A percentile compares a stretch with the other conserved stretches of the same genome.
phyloP scores from a whole-genome alignment of 1,284 basidiomycete genomes.

The Trichosporon faecale region DNA sequence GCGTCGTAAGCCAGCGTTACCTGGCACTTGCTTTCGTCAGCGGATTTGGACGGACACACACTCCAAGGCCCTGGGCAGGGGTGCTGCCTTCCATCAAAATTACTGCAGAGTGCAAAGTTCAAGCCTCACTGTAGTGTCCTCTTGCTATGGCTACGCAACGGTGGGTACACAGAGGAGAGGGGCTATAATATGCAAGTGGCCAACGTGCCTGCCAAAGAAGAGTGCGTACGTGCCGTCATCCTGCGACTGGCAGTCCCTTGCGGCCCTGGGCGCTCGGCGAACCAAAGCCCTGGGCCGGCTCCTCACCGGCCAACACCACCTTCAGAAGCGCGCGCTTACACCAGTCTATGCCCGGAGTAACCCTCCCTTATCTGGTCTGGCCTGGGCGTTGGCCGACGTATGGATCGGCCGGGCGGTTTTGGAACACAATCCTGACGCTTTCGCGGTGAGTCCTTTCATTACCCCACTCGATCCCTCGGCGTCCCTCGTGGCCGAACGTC shows the following conservation, averaged over 20 bases:
- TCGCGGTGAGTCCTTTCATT: background rate
- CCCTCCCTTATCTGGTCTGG: background rate
- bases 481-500: too few relatives aligned
- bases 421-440: background rate
- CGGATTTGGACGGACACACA: background rate
- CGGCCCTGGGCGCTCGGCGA: background rate
- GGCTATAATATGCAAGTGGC: too few relatives aligned
- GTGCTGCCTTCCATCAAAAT: background rate
- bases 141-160: too few relatives aligned
- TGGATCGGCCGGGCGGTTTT: background rate
- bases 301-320: background rate
- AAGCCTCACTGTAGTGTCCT: too few relatives aligned
- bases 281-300: background rate
- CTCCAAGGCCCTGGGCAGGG: background rate
- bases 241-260: background rate
- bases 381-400: background rate
- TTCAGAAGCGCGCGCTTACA: background rate
- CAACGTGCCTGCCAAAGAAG: background rate
- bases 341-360: background rate
- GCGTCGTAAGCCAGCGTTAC: background rate
- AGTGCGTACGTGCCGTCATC: slow-evolving; percentile 3
- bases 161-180: too few relatives aligned
- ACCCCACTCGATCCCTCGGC: background rate
- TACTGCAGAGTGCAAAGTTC: background rate
- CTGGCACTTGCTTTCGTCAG: background rate